Conservation (phyloP, 139 green algal species). For the Tetradesmus lagerheimii region DNA sequence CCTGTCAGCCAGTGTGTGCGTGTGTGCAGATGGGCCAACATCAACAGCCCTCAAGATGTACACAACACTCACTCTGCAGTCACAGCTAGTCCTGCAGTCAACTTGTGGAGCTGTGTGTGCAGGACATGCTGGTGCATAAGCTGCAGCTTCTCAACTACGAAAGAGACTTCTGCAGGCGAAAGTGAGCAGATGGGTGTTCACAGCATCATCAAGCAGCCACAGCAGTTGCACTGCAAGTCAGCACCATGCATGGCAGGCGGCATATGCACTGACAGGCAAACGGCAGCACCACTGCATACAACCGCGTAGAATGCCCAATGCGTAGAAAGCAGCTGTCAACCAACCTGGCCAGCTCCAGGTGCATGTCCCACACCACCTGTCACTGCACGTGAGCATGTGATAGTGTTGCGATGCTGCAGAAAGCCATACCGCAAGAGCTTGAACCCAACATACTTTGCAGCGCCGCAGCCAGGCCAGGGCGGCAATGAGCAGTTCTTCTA, state of each 20-base stretch:
- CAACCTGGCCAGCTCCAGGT: neutral
- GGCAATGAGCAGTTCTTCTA: conserved; percentile 83
- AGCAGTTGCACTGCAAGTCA: neutral
- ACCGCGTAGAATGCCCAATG: neutral
- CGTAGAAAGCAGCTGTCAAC: neutral
- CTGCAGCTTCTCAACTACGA: conserved; percentile 87
- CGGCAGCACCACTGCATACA: neutral
- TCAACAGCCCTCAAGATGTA: no score
- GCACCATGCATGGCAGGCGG: neutral
- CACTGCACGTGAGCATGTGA: neutral
- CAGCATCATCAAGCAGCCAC: neutral
- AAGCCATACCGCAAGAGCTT: conserved; percentile 70
- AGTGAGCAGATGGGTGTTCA: conserved; percentile 51
- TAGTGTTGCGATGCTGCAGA: conserved; percentile 42
- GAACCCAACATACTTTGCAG: conserved; percentile 70
- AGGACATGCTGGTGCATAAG: conserved; percentile 82
- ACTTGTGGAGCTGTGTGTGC: neutral
- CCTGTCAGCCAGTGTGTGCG: no score
- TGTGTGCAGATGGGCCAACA: no score
- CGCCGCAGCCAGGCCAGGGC: conserved; percentile 45
- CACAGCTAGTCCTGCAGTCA: neutral
- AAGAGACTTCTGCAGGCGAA: conserved; percentile 76
- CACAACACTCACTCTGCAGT: no score
- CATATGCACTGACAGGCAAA: neutral
- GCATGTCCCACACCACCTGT: neutral